These are phyloP conservation scores for Arxiozyma telluris DNA, from an alignment of 1,139 yeast genomes.

Conservation along the genomic window DNA sequence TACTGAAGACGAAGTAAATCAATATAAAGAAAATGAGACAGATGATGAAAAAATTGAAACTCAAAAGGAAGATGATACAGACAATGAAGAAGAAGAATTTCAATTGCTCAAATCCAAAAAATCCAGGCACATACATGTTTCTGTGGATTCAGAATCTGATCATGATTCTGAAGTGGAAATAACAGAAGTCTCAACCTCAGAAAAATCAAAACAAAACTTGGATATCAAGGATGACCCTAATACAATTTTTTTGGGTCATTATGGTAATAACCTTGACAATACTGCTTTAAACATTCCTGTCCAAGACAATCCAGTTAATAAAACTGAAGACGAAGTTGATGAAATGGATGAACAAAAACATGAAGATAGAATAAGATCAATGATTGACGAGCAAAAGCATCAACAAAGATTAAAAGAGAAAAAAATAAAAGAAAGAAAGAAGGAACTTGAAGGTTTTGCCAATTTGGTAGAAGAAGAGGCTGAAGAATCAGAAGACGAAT, in stretches of 20 bases:
- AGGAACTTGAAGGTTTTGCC: conserved; percentile 29
- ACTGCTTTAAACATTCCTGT: neutral
- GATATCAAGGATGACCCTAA: conserved; percentile 5
- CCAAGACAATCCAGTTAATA: neutral
- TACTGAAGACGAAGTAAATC: conserved; percentile 10
- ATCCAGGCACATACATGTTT: neutral
- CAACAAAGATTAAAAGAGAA: conserved; percentile 30
- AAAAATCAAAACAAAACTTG: neutral
- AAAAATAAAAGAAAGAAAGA: conserved; percentile 2
- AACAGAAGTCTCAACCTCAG: neutral
- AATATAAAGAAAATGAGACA: conserved; percentile 1
- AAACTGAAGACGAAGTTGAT: conserved; percentile 10
- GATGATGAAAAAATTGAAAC: conserved; percentile 6
- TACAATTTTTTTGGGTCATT: conserved; percentile 29
- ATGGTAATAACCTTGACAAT: conserved; percentile 27
- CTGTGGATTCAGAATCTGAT: conserved; percentile 6
- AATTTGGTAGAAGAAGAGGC: conserved; percentile 53
- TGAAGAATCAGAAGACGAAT: conserved; percentile 93
- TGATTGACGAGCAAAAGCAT: conserved; percentile 28
- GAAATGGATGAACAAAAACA: conserved; percentile 13
- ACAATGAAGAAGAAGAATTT: conserved; percentile 8
- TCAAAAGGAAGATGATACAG: conserved; percentile 10
- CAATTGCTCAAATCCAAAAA: neutral
- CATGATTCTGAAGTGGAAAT: conserved; percentile 2
- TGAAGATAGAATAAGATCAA: conserved; percentile 30